These are phyloP conservation scores for Dendrobium nobile DNA, from an alignment of 106 monocot genomes.

Conservation along the genomic window DNA sequence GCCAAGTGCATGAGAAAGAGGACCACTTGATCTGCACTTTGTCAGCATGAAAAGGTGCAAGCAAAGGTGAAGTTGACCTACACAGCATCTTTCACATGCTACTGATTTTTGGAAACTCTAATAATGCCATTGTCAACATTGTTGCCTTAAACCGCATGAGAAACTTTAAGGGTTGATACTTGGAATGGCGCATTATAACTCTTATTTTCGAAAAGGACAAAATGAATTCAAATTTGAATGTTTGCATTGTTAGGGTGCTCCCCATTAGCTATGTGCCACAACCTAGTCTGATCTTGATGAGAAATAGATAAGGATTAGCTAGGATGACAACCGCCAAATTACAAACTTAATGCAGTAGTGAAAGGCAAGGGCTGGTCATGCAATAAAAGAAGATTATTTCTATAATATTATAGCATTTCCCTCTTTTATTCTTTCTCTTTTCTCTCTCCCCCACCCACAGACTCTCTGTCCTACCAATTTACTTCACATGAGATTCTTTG, in stretches of 20 bases:
- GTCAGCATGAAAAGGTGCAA: no score
- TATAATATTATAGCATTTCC: not conserved
- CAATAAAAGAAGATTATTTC: not conserved
- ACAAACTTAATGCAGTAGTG: not conserved
- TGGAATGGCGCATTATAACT: no score
- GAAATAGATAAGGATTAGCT: not conserved
- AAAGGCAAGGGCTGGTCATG: not conserved
- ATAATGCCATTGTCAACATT: no score
- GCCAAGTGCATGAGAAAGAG: not conserved
- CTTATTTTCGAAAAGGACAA: not conserved
- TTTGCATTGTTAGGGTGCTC: not conserved
- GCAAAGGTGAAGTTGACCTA: no score
- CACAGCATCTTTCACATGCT: no score
- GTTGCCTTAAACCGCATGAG: no score
- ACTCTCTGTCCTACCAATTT: not conserved
- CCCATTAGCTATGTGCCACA: not conserved
- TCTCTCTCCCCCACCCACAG: not conserved
- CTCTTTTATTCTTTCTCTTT: not conserved
- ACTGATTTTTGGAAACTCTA: no score
- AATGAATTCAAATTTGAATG: not conserved
- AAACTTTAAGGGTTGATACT: no score
- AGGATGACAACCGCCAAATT: not conserved
- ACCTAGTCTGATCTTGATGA: not conserved
- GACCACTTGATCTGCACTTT: not conserved
- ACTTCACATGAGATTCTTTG: no score